Percentiles rank a stretch among this genome's conserved stretches.
Evolutionary conservation across 2,329 filamentous ascomycete genomes (phyloP).

Genomic region (Alternaria triticina): DNA sequence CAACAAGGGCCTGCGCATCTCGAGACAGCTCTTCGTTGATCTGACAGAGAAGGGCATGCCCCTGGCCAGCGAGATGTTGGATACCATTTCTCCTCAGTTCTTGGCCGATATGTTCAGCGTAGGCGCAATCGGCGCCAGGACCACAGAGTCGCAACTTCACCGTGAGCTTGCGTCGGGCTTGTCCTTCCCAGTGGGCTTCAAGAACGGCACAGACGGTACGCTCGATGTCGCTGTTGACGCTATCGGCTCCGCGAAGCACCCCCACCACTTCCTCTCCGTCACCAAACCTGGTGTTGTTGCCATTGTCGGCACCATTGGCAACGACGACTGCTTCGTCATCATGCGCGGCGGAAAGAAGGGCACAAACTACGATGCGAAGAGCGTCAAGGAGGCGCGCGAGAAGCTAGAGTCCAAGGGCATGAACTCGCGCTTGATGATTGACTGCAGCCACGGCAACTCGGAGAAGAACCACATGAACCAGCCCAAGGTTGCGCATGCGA

Average conservation of each 20-base stretch:
- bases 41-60: constrained; percentile 93
- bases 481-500: constrained; percentile 82
- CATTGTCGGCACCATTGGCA: constrained; percentile 92
- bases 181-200: constrained; percentile 98
- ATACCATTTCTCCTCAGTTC: constrained; percentile 98
- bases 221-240: constrained; percentile 92
- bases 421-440: constrained; percentile 85
- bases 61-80: constrained; percentile 95
- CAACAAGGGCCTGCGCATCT: constrained; percentile 91
- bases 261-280: constrained; percentile 96
- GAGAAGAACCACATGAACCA: constrained; percentile 97
- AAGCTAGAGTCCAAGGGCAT: constrained; percentile 77
- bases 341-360: constrained; percentile 90
- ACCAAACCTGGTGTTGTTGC: constrained; percentile 95
- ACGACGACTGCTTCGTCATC: constrained; percentile 97
- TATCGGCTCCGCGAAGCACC: constrained; percentile 88
- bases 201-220: constrained; percentile 96
- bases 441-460: constrained; percentile 97
- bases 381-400: constrained; percentile 82
- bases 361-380: constrained; percentile 89
- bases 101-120: constrained; percentile 89
- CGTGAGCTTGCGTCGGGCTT: constrained; percentile 92
- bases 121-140: constrained; percentile 93
- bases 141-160: constrained; percentile 94
- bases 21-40: constrained; percentile 90